Base-by-base conservation (phyloP, 2,329 filamentous ascomycete species). In the Ophiobolus disseminans region DNA sequence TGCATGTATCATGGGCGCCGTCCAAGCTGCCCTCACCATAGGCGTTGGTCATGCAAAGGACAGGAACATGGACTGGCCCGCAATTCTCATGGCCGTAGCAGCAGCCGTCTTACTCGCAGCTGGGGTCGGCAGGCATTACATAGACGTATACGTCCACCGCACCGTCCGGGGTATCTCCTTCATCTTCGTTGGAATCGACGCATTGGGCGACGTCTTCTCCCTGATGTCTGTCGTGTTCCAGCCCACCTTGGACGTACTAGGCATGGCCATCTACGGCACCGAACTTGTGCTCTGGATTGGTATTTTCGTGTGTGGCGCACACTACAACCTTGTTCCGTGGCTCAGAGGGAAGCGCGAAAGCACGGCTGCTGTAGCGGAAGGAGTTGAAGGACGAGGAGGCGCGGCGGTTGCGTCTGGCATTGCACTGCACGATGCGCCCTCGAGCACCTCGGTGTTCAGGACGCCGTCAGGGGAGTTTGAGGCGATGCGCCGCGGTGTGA, bases 121-220 rank as follows among this genome's bases (percentile, higher is more conserved):
- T 1, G 87, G 87, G 0, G 87, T 90, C 0, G 70, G 88, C 6
- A 75, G 83, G 2, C 86, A 90, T 64, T 90, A 89, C 60, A 83
- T 81, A 76, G 86, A 90, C 53, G 89, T 90, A 17, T 88, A 83
- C 60, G 65, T 78, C 2, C 81, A 88, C 56, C 79, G 83, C 5
- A 88, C 86, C 0, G 86, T 89, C 1, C 78, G 85, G 11, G 86
- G 87, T 6, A 89, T 90, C 30, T 88, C 86, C 1, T 89, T 90
- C 67, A 74, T 88, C 2, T 90, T 90, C 56, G 86, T 88, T 0
- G 83, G 76, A 1, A 86, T 90, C 34, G 87, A 90, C 69, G 87
- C 86, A 0, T 76, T 83, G 0, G 87, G 87, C 0, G 87, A 90
- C 65, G 65, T 90, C 3, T 86, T 86, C 44, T 89, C 86, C 0